These are phyloP conservation scores for Echinosphaeria canescens DNA, from an alignment of 2,329 filamentous ascomycete genomes.

Conservation along the genomic window DNA sequence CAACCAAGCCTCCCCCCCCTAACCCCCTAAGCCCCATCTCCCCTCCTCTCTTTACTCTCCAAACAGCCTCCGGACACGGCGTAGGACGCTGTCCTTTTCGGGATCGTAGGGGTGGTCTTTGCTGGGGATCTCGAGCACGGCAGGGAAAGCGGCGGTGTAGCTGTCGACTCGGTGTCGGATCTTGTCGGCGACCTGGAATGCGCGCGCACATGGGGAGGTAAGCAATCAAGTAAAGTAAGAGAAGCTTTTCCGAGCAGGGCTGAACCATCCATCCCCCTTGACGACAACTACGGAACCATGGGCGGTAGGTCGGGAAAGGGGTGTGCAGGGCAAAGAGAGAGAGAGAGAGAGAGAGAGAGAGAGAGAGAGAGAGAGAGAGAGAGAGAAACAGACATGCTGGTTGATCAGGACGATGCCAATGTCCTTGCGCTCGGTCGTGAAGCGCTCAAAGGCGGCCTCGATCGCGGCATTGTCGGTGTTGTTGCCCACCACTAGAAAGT, in stretches of 20 bases:
- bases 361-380: no score
- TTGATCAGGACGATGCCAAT: conserved; percentile 96
- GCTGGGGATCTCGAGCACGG: conserved; percentile 87
- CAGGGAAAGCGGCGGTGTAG: conserved; percentile 90
- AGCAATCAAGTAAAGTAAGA: conserved; percentile 1
- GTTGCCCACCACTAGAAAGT: conserved; percentile 88
- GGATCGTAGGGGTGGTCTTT: conserved; percentile 99
- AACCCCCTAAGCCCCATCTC: conserved; percentile 2
- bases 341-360: no score
- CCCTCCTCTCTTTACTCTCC: conserved; percentile 36
- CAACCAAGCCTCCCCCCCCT: neutral
- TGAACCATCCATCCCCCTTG: no score
- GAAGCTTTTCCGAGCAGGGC: neutral
- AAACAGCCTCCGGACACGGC: conserved; percentile 51
- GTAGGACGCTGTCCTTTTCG: conserved; percentile 94
- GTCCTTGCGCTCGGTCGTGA: conserved; percentile 80
- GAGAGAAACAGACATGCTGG: conserved; percentile 84
- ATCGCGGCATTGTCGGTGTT: conserved; percentile 84
- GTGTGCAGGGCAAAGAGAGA: no score
- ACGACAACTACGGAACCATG: no score
- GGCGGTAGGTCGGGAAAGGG: no score
- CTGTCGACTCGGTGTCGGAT: conserved; percentile 82
- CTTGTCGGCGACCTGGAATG: conserved; percentile 83
- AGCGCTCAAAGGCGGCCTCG: conserved; percentile 74
- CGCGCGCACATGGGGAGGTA: no score